A percentile compares a stretch with the other conserved stretches of the same genome.
Conservation (phyloP, 768 basidiomycete genomes). For the Chalciporus sphaerocephalus region DNA sequence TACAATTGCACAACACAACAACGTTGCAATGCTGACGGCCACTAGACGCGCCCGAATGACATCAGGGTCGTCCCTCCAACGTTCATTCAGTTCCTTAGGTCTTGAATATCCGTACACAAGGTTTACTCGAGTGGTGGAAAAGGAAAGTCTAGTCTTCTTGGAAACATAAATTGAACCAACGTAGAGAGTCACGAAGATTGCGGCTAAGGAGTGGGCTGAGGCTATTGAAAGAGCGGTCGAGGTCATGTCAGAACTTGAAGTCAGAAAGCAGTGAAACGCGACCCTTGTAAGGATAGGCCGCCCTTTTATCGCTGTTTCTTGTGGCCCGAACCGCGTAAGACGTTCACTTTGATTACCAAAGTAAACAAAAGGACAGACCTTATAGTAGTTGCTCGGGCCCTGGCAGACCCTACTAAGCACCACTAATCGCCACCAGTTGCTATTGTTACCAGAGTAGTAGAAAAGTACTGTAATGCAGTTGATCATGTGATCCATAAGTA, state of each 20-base stretch:
- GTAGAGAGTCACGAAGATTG: conserved; percentile 60
- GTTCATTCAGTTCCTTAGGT: conserved; percentile 37
- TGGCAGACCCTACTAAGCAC: too few relatives aligned
- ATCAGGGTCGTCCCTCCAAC: conserved; percentile 77
- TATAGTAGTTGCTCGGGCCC: conserved; percentile 4
- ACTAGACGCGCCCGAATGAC: conserved; percentile 77
- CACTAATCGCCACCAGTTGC: too few relatives aligned
- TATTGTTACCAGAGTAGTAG: too few relatives aligned
- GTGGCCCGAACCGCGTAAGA: conserved; percentile 8
- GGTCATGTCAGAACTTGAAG: conserved; percentile 18
- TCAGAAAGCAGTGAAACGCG: not conserved
- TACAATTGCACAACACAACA: conserved; percentile 52
- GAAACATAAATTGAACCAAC: conserved; percentile 82
- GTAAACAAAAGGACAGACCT: not conserved
- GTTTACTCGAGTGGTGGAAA: conserved; percentile 32
- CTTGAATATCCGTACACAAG: conserved; percentile 27
- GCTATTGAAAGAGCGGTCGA: conserved; percentile 27
- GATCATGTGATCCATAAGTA: conserved; percentile 18
- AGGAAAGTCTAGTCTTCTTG: conserved; percentile 56
- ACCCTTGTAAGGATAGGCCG: conserved; percentile 6
- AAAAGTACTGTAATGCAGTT: too few relatives aligned
- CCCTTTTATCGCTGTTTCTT: conserved; percentile 11
- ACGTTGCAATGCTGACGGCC: conserved; percentile 62
- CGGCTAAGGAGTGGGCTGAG: conserved; percentile 51
- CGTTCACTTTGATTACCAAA: conserved; percentile 11